These are phyloP conservation scores for Crithidia bombi DNA, from an alignment of 208 protist genomes.

Conservation along the genomic window DNA sequence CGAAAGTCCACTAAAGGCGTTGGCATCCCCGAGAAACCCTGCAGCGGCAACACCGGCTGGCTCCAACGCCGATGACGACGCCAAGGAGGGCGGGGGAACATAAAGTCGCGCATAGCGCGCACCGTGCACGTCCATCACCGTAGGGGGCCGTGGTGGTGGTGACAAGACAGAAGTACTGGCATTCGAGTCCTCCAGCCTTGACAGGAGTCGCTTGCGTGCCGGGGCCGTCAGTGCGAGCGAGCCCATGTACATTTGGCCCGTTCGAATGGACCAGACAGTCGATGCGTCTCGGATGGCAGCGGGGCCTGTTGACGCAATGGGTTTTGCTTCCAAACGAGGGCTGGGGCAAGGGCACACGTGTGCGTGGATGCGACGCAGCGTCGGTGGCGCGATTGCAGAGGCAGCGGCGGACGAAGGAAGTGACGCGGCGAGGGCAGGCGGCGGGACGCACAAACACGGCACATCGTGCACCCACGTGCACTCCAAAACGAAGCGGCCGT, in stretches of 20 bases:
- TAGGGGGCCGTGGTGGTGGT: background rate
- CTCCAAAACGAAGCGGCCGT: slow-evolving; percentile 48
- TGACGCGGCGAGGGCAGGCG: background rate
- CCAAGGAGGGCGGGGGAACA: background rate
- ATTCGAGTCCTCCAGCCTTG: background rate
- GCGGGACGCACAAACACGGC: slow-evolving; percentile 36
- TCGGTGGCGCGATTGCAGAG: background rate
- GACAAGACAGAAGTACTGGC: background rate
- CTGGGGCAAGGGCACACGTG: slow-evolving; percentile 11
- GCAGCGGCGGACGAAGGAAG: background rate
- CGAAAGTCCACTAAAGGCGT: slow-evolving; percentile 23
- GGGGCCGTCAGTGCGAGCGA: slow-evolving; percentile 21
- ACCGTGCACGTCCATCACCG: slow-evolving; percentile 13
- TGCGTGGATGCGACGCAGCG: slow-evolving; percentile 22
- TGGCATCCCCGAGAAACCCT: background rate
- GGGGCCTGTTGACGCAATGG: background rate
- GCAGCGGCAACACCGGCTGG: background rate
- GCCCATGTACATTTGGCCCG: slow-evolving; percentile 33
- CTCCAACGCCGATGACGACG: background rate
- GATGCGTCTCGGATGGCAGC: background rate
- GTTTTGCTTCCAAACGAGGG: background rate
- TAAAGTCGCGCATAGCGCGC: slow-evolving; percentile 19
- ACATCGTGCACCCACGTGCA: slow-evolving; percentile 58
- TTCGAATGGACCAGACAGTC: slow-evolving; percentile 1
- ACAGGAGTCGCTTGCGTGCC: slow-evolving; percentile 13